These are phyloP conservation scores for Globisporangium solare DNA, from an alignment of 352 stramenopile genomes.

Conservation along the genomic window DNA sequence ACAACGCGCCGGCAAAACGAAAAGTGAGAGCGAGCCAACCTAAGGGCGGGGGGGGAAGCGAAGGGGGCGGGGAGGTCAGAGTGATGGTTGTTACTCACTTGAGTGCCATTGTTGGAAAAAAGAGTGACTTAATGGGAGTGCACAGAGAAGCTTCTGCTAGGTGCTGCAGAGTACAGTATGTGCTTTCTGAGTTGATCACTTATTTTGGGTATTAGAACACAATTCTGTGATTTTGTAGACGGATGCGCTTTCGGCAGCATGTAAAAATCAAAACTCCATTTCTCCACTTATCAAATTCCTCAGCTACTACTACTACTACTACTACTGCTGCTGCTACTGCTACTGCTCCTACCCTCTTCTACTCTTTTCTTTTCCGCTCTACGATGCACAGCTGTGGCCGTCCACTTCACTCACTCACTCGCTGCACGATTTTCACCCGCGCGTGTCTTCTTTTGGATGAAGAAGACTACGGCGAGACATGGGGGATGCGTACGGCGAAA, in stretches of 20 bases:
- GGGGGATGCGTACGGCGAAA: constrained; percentile 17
- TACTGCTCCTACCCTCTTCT: too few relatives aligned
- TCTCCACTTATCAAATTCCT: too few relatives aligned
- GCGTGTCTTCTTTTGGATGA: constrained; percentile 22
- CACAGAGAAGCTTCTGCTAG: not conserved
- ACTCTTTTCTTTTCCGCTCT: not conserved
- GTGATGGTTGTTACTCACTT: not conserved
- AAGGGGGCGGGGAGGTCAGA: not conserved
- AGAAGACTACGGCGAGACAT: constrained; percentile 19
- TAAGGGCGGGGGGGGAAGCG: not conserved
- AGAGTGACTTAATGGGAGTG: not conserved
- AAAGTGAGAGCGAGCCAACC: constrained; percentile 19
- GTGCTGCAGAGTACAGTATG: too few relatives aligned
- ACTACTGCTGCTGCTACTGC: too few relatives aligned
- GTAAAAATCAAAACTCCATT: too few relatives aligned
- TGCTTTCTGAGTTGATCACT: too few relatives aligned
- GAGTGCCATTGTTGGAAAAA: not conserved
- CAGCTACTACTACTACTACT: too few relatives aligned
- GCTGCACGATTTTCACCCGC: constrained; percentile 13
- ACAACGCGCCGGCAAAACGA: constrained; percentile 24
- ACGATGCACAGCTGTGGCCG: not conserved
- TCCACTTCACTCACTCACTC: not conserved
- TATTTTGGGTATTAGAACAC: too few relatives aligned
- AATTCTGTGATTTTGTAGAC: too few relatives aligned
- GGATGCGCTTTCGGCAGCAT: too few relatives aligned